Conservation (phyloP, 257 asterid genomes). For the Forsythia viridissima region DNA sequence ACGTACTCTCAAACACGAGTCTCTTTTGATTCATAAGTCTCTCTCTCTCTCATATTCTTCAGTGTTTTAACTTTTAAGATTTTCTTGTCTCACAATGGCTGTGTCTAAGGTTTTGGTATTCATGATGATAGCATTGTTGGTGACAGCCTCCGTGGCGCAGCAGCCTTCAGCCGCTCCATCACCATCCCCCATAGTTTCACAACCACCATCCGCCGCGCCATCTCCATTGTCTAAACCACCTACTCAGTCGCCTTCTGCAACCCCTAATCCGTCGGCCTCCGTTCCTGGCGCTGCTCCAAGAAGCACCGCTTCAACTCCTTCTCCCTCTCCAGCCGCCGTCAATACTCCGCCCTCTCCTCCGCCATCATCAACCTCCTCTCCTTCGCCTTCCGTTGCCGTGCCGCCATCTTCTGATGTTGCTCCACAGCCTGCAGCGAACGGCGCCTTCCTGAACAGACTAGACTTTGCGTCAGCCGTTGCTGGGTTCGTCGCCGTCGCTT, state of each 20-base stretch:
- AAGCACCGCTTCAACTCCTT: slow-evolving; percentile 2
- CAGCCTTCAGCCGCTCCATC: slow-evolving; percentile 19
- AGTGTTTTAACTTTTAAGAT: not conserved
- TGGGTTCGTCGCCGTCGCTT: slow-evolving; percentile 27
- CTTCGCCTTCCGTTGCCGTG: slow-evolving; percentile 31
- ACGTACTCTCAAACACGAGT: not conserved
- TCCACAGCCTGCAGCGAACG: slow-evolving; percentile 16
- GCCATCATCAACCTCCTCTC: slow-evolving; percentile 22
- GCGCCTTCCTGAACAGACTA: slow-evolving; percentile 26
- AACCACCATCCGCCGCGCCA: slow-evolving; percentile 5
- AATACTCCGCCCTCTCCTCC: slow-evolving; percentile 37
- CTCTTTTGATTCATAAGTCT: not conserved
- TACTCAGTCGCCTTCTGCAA: slow-evolving; percentile 14
- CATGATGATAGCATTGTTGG: slow-evolving; percentile 28
- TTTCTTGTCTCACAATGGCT: slow-evolving; percentile 27
- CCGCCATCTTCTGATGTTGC: slow-evolving; percentile 26
- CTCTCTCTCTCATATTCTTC: not conserved
- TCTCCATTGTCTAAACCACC: slow-evolving; percentile 22
- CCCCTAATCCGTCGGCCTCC: slow-evolving; percentile 18
- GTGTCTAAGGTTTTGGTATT: slow-evolving; percentile 21
- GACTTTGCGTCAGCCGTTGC: slow-evolving; percentile 25
- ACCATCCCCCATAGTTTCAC: not conserved
- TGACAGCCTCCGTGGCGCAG: slow-evolving; percentile 27
- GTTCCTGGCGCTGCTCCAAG: slow-evolving; percentile 4
- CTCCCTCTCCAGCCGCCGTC: slow-evolving; percentile 18